phyloP scores from a whole-genome alignment of 129 eudicot genomes.

The Silybum marianum region DNA sequence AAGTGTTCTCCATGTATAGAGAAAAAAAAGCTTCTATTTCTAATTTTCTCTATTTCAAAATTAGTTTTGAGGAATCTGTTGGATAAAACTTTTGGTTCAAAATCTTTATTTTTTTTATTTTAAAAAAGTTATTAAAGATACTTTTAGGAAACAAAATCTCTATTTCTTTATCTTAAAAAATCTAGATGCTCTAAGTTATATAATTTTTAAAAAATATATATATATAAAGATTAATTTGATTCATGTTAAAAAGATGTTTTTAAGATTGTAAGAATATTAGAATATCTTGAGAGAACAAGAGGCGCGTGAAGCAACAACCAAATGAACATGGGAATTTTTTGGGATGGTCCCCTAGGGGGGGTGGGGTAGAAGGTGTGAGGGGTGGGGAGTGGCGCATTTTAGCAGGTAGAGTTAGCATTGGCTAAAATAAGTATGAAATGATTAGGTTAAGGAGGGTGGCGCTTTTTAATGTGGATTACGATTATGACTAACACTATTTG shows the following conservation, averaged over 20 bases:
- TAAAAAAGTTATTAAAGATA: no score
- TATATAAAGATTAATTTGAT: not conserved
- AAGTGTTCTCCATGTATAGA: no score
- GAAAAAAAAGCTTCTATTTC: no score
- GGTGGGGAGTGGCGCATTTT: slow-evolving; percentile 26
- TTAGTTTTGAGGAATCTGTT: no score
- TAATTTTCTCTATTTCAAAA: no score
- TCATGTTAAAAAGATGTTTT: not conserved
- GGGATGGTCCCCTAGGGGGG: slow-evolving; percentile 28
- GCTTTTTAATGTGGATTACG: slow-evolving; percentile 40
- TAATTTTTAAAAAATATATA: no score
- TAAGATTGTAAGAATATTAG: not conserved
- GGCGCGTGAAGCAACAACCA: slow-evolving; percentile 46
- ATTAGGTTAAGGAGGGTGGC: slow-evolving; percentile 42
- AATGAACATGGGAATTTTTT: slow-evolving; percentile 29
- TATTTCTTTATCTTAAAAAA: no score
- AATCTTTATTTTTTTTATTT: no score
- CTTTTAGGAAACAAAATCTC: no score
- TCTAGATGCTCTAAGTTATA: no score
- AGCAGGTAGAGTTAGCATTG: slow-evolving; percentile 23
- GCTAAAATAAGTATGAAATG: slow-evolving; percentile 42
- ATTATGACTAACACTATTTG: slow-evolving; percentile 26
- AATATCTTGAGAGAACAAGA: not conserved
- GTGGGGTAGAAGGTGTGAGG: slow-evolving; percentile 1
- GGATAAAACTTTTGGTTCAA: no score